These are phyloP conservation scores for Kodamaea alishanica DNA, from an alignment of 1,139 yeast genomes.

Conservation along the genomic window DNA sequence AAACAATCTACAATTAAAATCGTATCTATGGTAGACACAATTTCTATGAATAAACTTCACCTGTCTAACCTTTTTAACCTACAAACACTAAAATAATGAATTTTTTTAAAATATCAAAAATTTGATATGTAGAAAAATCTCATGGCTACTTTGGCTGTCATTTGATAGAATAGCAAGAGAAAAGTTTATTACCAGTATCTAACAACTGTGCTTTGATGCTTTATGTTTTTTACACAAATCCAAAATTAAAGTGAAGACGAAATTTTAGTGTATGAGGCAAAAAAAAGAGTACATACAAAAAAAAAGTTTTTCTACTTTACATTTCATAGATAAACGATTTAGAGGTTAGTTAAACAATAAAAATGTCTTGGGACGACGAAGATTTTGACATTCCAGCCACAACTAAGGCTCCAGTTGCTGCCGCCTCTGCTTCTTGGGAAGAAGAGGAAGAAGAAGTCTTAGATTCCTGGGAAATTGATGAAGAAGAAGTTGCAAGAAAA, in stretches of 20 bases:
- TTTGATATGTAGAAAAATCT: no score
- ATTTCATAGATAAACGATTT: no score
- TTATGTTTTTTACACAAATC: background rate
- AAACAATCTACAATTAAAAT: no score
- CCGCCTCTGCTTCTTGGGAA: slow-evolving; percentile 73
- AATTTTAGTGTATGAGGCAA: background rate
- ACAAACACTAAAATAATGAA: no score
- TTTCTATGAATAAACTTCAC: no score
- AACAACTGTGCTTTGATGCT: background rate
- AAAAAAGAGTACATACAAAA: slow-evolving; percentile 4
- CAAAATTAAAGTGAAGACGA: background rate
- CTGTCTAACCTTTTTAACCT: no score
- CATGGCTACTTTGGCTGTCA: no score
- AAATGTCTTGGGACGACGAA: slow-evolving; percentile 76
- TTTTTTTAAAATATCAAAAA: no score
- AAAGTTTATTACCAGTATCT: no score
- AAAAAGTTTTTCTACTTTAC: background rate
- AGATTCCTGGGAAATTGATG: slow-evolving; percentile 83
- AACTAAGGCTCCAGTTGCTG: slow-evolving; percentile 32
- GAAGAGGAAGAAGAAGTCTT: slow-evolving; percentile 70
- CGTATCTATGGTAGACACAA: no score
- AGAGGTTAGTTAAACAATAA: slow-evolving; percentile 2
- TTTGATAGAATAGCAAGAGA: no score
- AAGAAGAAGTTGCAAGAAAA: slow-evolving; percentile 56
- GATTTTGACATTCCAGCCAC: slow-evolving; percentile 72